Evolutionary conservation across 2,329 filamentous ascomycete species (phyloP).

Genomic region (Colletotrichum sidae): DNA sequence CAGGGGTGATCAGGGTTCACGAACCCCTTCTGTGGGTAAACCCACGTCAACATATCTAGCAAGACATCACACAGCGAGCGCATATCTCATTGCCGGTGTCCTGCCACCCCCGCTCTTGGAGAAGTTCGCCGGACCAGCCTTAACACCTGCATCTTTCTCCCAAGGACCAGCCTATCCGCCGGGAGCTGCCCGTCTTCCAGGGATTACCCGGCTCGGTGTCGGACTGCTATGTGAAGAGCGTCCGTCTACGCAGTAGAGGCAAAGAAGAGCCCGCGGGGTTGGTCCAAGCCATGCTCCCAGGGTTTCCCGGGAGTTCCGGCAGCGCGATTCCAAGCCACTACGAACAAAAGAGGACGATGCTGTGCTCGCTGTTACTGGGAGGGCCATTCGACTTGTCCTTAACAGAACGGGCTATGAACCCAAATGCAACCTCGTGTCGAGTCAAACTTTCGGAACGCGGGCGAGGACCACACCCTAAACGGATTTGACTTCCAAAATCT

Average conservation of each 20-base stretch:
- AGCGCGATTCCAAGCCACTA: not conserved
- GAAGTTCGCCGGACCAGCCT: too few species aligned
- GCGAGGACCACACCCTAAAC: not conserved
- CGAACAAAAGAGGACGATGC: not conserved
- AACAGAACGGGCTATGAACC: not conserved
- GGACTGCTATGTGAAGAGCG: not conserved
- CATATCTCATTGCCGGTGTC: too few species aligned
- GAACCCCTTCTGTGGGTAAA: too few species aligned
- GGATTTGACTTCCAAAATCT: not conserved
- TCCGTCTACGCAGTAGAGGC: not conserved
- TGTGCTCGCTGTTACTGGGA: conserved; percentile 3
- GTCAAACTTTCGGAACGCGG: not conserved
- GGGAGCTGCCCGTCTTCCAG: not conserved
- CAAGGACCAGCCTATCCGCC: not conserved
- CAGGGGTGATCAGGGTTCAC: not conserved
- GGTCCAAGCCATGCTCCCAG: not conserved
- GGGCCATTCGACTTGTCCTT: not conserved
- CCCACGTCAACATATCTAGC: too few species aligned
- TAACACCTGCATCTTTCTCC: too few species aligned
- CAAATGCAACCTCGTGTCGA: conserved; percentile 8
- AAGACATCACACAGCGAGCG: too few species aligned
- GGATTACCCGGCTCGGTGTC: not conserved
- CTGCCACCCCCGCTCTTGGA: too few species aligned
- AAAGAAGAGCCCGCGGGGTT: not conserved
- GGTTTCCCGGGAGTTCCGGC: conserved; percentile 9